Evolutionary conservation across 495 filamentous ascomycete genomes (phyloP), one percentile per base, ranked within the genome.

Genomic region (Lophiotrema nucula): DNA sequence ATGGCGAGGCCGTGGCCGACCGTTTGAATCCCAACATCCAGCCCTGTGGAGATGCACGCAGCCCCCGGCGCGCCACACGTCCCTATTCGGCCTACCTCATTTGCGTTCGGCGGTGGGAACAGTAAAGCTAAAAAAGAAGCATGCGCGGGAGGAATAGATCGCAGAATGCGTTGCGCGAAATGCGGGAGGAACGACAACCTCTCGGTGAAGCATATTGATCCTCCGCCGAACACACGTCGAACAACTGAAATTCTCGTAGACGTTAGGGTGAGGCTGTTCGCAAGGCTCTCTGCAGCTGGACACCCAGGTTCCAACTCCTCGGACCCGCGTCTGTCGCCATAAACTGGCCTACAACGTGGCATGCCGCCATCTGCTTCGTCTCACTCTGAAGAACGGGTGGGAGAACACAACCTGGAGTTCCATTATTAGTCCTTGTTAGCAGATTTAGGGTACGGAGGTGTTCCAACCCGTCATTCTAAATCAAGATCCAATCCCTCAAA

Each of bases 121-220:
- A 8, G 10, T 18, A 8, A 43, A 43, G 39, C 39, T 13, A 12
- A 21, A 43, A 21, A 48, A 42, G 54, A 50, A 49, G 54, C 31
- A 27, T 33, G 33, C 6, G 35, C 54, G 33, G 54, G 45, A 57
- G 54, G 54, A 57, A 39, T 41, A 18, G 26, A 56, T 47, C 43
- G 50, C 19, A 43, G 38, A 41, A 21, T 27, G 18, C 8, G 18
- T 21, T 35, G 31, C 31, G 15, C 48, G 27, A 16, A 43, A 26
- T 33, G 28, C 51, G 51, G 41, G 53, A 56, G 53, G 53, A 47
- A 38, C 16, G 53, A 26, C 21, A 33, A 45, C 3, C 35, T 38
- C 27, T 12, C 23, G 12, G 46, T 25, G 31, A 19, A 52, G 42
- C 31, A 12, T 48, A 15, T 57, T 39, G 44, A 57, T 50, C 54